phyloP scores from a whole-genome alignment of 2,329 filamentous ascomycete species.

The Lasiodiplodia sp. region DNA sequence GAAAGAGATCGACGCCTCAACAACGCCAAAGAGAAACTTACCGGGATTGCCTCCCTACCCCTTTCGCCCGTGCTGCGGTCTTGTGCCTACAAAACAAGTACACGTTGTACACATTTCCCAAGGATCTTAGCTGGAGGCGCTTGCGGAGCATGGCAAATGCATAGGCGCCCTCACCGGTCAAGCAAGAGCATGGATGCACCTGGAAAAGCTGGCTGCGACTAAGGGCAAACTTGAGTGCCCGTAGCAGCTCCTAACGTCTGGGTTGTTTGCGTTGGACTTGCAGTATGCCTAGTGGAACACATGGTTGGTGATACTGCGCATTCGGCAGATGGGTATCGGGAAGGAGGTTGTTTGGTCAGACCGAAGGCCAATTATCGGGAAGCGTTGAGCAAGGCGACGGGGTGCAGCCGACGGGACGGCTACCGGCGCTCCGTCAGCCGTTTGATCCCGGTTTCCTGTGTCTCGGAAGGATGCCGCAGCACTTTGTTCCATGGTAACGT shows the following conservation, averaged over 20 bases:
- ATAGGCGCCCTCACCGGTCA: neutral
- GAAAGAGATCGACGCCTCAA: neutral
- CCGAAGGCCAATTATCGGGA: conserved; percentile 4
- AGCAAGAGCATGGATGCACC: conserved; percentile 4
- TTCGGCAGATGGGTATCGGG: conserved; percentile 10
- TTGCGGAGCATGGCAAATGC: neutral
- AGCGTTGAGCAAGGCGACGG: conserved; percentile 4
- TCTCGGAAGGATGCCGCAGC: conserved; percentile 16
- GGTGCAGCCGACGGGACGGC: conserved; percentile 13
- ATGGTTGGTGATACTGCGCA: neutral
- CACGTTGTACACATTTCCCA: conserved; percentile 1
- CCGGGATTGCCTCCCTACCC: neutral
- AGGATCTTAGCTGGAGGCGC: conserved; percentile 2
- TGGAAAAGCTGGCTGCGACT: neutral
- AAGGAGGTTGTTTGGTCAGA: neutral
- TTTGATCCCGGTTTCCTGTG: conserved; percentile 22
- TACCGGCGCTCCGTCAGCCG: neutral
- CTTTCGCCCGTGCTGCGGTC: conserved; percentile 10
- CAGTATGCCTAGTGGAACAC: neutral
- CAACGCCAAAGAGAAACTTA: neutral
- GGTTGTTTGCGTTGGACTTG: conserved; percentile 1
- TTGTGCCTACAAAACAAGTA: neutral
- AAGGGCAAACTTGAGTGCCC: conserved; percentile 5
- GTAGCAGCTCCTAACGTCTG: neutral
- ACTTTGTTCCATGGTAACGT: conserved; percentile 16